phyloP scores from a whole-genome alignment of 1,284 basidiomycete genomes.

The Malassezia obtusa region DNA sequence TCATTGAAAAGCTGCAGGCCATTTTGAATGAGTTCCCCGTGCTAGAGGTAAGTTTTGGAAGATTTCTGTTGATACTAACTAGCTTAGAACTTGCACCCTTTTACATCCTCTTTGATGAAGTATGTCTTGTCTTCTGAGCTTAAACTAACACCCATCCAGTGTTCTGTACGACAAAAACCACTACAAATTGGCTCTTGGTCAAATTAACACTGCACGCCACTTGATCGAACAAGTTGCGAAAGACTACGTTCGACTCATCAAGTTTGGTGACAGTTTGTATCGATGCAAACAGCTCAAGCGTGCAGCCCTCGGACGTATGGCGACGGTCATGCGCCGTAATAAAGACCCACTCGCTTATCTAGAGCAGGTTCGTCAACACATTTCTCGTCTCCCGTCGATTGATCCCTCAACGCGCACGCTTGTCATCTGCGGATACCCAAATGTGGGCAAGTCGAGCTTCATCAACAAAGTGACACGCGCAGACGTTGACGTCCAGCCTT shows the following conservation, averaged over 20 bases:
- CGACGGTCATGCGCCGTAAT: constrained; percentile 47
- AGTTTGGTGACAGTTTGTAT: constrained; percentile 47
- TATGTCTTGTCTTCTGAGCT: not conserved
- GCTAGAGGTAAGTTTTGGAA: constrained; percentile 62
- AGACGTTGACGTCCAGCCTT: constrained; percentile 47
- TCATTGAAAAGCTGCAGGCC: constrained; percentile 87
- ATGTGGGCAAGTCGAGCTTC: constrained; percentile 48
- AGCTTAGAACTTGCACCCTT: constrained; percentile 43
- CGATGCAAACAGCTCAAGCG: constrained; percentile 48
- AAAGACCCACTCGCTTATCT: constrained; percentile 48
- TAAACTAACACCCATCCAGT: constrained; percentile 2
- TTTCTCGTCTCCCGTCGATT: constrained; percentile 47
- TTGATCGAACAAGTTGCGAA: constrained; percentile 48
- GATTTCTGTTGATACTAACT: not conserved
- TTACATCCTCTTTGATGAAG: constrained; percentile 46
- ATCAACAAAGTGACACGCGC: constrained; percentile 48
- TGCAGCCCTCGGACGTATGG: constrained; percentile 47
- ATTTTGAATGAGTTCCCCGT: constrained; percentile 94
- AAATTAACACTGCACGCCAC: constrained; percentile 46
- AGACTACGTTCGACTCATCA: constrained; percentile 46
- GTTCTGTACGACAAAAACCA: constrained; percentile 49
- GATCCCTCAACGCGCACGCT: constrained; percentile 44
- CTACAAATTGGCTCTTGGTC: constrained; percentile 47
- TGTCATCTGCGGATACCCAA: constrained; percentile 46
- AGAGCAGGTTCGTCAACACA: constrained; percentile 48